Evolutionary conservation across 352 stramenopile species (phyloP).

Genomic region (Elongisporangium undulatum): DNA sequence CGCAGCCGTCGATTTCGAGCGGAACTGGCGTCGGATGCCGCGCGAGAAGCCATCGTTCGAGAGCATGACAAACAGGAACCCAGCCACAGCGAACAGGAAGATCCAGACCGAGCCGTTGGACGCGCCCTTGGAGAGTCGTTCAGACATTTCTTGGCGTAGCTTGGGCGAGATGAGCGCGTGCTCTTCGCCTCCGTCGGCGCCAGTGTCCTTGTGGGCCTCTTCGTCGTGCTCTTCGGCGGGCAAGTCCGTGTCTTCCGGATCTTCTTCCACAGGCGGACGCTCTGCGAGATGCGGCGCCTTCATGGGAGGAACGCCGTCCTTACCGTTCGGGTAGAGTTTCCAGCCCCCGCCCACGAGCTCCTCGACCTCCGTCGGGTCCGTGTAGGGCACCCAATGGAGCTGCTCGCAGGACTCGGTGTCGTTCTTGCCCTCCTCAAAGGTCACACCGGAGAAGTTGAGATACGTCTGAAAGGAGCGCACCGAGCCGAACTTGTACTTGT

Average conservation of each 20-base stretch:
- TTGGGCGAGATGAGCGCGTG: constrained; percentile 21
- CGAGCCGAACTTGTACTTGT: constrained; percentile 48
- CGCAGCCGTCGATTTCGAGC: constrained; percentile 23
- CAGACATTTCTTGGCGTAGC: constrained; percentile 41
- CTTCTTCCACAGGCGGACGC: constrained; percentile 6
- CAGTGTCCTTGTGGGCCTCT: constrained; percentile 15
- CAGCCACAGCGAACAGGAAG: constrained; percentile 48
- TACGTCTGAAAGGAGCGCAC: constrained; percentile 59
- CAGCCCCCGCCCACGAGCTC: constrained; percentile 39
- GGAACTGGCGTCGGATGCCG: constrained; percentile 43
- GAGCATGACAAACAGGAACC: constrained; percentile 47
- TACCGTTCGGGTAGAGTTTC: constrained; percentile 27
- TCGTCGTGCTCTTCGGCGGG: constrained; percentile 16
- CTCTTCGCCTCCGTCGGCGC: constrained; percentile 22
- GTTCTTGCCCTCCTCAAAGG: constrained; percentile 38
- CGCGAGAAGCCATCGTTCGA: constrained; percentile 67
- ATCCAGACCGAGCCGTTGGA: constrained; percentile 40
- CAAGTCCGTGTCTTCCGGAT: constrained; percentile 18
- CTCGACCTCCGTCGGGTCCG: constrained; percentile 47
- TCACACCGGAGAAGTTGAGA: constrained; percentile 54
- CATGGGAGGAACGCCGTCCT: constrained; percentile 10
- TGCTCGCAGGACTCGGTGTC: constrained; percentile 59
- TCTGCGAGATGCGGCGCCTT: constrained; percentile 9
- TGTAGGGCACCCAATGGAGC: constrained; percentile 69
- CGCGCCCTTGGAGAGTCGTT: constrained; percentile 18